Percentiles rank a stretch among this genome's conserved stretches.
Evolutionary conservation across 2,329 filamentous ascomycete species (phyloP).

Genomic region (Curvularia spicifera): DNA sequence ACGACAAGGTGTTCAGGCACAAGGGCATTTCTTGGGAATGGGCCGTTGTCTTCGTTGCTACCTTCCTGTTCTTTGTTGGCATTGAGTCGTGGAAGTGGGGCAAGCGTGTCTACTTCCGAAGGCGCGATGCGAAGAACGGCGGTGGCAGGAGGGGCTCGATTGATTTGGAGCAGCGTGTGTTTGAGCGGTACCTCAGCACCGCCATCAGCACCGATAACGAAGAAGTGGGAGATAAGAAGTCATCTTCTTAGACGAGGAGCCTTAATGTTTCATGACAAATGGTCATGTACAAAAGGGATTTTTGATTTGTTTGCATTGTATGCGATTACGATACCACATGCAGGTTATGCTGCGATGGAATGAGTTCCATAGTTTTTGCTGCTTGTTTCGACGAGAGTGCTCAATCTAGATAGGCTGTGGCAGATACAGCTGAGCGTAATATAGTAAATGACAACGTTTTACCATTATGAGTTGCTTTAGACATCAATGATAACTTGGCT

Average conservation of each 20-base stretch:
- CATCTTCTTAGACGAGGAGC: not conserved
- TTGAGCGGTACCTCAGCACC: slow-evolving; percentile 44
- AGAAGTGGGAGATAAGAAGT: slow-evolving; percentile 38
- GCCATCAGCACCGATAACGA: slow-evolving; percentile 38
- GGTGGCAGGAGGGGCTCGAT: slow-evolving; percentile 35
- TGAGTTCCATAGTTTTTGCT: slow-evolving; percentile 18
- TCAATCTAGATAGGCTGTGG: too few species aligned
- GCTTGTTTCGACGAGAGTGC: not conserved
- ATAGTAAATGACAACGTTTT: too few species aligned
- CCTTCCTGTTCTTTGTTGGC: slow-evolving; percentile 67
- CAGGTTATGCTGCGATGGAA: slow-evolving; percentile 19
- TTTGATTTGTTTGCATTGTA: slow-evolving; percentile 25
- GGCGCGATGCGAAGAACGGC: slow-evolving; percentile 28
- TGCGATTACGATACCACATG: slow-evolving; percentile 35
- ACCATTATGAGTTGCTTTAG: too few species aligned
- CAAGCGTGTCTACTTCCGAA: slow-evolving; percentile 59
- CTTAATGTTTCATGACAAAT: slow-evolving; percentile 7
- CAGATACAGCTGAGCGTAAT: too few species aligned
- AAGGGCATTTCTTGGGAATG: slow-evolving; percentile 72
- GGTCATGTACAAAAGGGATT: slow-evolving; percentile 16
- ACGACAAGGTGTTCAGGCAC: slow-evolving; percentile 69
- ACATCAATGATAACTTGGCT: too few species aligned
- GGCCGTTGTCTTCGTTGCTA: slow-evolving; percentile 69
- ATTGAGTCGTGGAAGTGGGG: slow-evolving; percentile 71
- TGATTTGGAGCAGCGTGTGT: slow-evolving; percentile 40